Evolutionary conservation across 495 filamentous ascomycete genomes (phyloP).

Genomic region (Tuber umbilicatum): DNA sequence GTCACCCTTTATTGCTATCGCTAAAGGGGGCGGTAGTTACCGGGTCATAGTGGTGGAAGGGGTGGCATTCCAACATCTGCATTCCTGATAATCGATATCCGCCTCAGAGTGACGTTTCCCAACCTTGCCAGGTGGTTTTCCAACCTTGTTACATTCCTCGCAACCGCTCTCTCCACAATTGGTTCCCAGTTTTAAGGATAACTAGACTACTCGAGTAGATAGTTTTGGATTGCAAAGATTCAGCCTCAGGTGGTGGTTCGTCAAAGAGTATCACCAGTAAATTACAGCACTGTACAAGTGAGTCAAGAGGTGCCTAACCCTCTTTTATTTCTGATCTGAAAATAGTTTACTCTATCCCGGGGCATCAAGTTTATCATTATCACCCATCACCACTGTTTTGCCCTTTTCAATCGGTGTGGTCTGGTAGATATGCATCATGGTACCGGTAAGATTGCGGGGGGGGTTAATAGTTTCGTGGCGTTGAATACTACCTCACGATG

Average conservation of each 20-base stretch:
- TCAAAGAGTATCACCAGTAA: background rate
- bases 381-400: background rate
- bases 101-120: background rate
- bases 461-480: background rate
- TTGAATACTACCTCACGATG: background rate
- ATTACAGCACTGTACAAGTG: background rate
- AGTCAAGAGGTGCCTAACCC: background rate
- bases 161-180: background rate
- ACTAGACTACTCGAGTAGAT: no score
- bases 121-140: background rate
- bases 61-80: background rate
- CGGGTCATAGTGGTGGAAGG: background rate
- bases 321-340: background rate
- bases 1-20: background rate
- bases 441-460: background rate
- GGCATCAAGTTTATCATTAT: background rate
- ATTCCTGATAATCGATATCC: background rate
- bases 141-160: background rate
- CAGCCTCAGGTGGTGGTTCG: background rate
- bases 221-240: background rate
- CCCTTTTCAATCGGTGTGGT: background rate
- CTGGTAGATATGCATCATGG: background rate
- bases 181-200: background rate
- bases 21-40: background rate
- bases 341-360: background rate